These are phyloP conservation scores for Dentipellis fragilis DNA, from an alignment of 768 basidiomycete species.

Conservation along the genomic window DNA sequence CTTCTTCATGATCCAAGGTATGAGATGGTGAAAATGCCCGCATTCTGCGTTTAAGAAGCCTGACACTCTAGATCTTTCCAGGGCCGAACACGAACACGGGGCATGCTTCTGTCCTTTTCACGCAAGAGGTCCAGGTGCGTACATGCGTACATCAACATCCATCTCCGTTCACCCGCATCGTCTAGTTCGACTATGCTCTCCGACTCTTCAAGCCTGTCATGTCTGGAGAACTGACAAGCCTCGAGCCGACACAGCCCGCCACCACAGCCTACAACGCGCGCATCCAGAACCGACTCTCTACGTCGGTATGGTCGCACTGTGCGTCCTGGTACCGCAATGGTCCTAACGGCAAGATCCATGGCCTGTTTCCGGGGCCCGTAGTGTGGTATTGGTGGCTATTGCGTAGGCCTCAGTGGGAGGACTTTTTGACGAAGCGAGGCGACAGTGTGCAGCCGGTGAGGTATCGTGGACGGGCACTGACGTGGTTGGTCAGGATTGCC, in stretches of 20 bases:
- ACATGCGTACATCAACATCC: too few relatives aligned
- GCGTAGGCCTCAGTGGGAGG: conserved; percentile 4
- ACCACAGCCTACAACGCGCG: conserved; percentile 8
- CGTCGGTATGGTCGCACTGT: conserved; percentile 7
- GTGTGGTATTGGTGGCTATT: conserved; percentile 9
- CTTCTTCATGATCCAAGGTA: conserved; percentile 23
- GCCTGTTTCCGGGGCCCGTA: conserved; percentile 8
- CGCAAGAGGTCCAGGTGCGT: conserved; percentile 13
- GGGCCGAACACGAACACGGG: conserved; percentile 17
- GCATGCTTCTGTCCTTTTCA: conserved; percentile 15
- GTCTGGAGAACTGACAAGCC: conserved; percentile 3
- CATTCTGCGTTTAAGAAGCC: too few relatives aligned
- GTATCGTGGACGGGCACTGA: not conserved
- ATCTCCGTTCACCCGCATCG: not conserved
- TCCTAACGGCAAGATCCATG: not conserved
- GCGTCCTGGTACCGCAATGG: conserved; percentile 10
- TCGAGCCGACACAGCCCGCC: conserved; percentile 8
- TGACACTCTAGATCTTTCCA: not conserved
- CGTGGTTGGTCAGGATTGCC: not conserved
- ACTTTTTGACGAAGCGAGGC: not conserved
- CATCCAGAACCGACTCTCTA: conserved; percentile 2
- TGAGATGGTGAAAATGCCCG: too few relatives aligned
- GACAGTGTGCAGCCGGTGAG: not conserved
- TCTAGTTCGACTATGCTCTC: not conserved
- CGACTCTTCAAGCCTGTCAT: not conserved